These are phyloP conservation scores for Mucor mucedo DNA, from an alignment of 371 early-diverging fungal genomes.

Conservation along the genomic window DNA sequence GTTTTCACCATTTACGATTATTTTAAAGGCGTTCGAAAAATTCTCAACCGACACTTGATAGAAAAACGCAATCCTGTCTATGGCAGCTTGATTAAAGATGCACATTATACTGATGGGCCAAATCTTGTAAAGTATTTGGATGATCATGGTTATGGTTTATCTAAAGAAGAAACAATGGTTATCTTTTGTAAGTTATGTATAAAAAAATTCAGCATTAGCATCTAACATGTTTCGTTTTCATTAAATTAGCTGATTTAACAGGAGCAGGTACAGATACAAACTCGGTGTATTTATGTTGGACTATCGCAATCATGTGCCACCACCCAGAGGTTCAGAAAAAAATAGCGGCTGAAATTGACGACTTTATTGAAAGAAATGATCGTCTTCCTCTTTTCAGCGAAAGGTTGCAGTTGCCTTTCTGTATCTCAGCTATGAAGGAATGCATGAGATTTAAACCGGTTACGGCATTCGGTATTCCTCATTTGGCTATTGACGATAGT, in stretches of 20 bases:
- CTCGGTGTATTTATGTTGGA: slow-evolving; percentile 6
- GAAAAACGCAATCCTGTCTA: slow-evolving; percentile 10
- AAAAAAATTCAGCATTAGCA: background rate
- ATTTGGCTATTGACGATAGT: slow-evolving; percentile 16
- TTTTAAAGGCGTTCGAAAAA: background rate
- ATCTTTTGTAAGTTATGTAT: slow-evolving; percentile 7
- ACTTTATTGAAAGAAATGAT: slow-evolving; percentile 10
- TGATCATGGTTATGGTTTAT: background rate
- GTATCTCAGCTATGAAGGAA: slow-evolving; percentile 21
- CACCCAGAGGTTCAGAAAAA: slow-evolving; percentile 16
- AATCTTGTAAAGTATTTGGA: slow-evolving; percentile 9
- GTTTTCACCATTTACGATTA: slow-evolving; percentile 5
- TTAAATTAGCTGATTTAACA: slow-evolving; percentile 14
- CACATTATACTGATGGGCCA: background rate
- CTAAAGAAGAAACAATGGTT: slow-evolving; percentile 1
- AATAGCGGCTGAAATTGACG: slow-evolving; percentile 16
- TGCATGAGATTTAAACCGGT: slow-evolving; percentile 13
- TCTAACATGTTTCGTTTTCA: background rate
- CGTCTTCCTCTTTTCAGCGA: slow-evolving; percentile 12
- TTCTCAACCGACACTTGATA: background rate
- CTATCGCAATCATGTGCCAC: slow-evolving; percentile 7
- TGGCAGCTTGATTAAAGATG: slow-evolving; percentile 1
- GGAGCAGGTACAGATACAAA: slow-evolving; percentile 23
- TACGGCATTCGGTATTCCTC: slow-evolving; percentile 13
- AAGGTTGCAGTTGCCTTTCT: slow-evolving; percentile 7